phyloP scores from a whole-genome alignment of 2,329 filamentous ascomycete species.

The Ophiostoma populinum region DNA sequence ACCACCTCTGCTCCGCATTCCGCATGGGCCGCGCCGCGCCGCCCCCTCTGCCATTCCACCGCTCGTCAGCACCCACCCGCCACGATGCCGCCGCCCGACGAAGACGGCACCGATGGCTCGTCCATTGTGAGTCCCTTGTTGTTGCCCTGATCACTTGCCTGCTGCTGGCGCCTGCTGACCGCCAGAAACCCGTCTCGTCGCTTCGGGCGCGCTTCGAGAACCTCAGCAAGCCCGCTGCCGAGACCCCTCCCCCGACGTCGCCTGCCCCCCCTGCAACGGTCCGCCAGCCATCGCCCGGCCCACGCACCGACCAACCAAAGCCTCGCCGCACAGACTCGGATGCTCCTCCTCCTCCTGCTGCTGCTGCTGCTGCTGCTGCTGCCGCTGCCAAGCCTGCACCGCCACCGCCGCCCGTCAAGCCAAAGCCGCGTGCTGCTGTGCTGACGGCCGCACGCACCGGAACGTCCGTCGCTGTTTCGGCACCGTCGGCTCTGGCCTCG shows the following conservation, averaged over 20 bases:
- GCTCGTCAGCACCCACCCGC: constrained; percentile 12
- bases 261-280: not conserved
- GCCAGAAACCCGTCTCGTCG: constrained; percentile 67
- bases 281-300: constrained; percentile 11
- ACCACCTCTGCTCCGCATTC: not conserved
- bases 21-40: not conserved
- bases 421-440: constrained; percentile 24
- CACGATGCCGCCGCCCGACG: constrained; percentile 25
- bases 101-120: constrained; percentile 54
- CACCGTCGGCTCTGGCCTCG: too few relatives aligned
- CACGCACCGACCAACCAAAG: constrained; percentile 18
- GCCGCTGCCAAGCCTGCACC: too few relatives aligned
- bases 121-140: constrained; percentile 42
- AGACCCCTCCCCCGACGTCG: not conserved
- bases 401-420: constrained; percentile 15
- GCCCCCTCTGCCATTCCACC: not conserved
- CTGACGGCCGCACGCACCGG: too few relatives aligned
- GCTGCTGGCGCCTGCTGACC: not conserved
- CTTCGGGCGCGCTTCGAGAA: constrained; percentile 69
- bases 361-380: too few relatives aligned
- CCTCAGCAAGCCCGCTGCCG: constrained; percentile 36
- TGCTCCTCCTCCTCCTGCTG: too few relatives aligned
- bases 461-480: too few relatives aligned
- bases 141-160: too few relatives aligned
- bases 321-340: too few relatives aligned